Evolutionary conservation across 1,284 basidiomycete species (phyloP).

Genomic region (Ceratobasidium sp.): DNA sequence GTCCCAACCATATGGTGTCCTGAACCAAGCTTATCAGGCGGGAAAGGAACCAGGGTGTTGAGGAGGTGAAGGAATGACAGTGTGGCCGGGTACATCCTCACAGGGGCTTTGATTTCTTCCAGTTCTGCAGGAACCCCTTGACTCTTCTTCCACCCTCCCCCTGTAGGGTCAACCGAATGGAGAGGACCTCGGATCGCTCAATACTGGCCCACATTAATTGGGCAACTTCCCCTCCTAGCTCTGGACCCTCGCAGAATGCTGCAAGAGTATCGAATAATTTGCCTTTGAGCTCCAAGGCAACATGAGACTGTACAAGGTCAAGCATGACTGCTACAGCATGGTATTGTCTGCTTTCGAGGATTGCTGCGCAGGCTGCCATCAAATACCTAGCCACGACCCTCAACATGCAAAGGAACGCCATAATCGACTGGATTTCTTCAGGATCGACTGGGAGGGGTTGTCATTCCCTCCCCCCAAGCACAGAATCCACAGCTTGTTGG

Average conservation of each 20-base stretch:
- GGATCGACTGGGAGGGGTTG: conserved; percentile 62
- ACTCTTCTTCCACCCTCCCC: conserved; percentile 30
- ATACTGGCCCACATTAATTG: conserved; percentile 80
- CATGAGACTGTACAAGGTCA: conserved; percentile 75
- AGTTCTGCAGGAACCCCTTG: conserved; percentile 60
- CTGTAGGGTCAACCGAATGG: conserved; percentile 24
- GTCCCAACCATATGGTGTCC: conserved; percentile 78
- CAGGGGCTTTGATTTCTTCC: conserved; percentile 81
- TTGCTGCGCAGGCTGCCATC: conserved; percentile 74
- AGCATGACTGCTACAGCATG: conserved; percentile 80
- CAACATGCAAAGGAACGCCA: conserved; percentile 81
- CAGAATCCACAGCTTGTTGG: conserved; percentile 7
- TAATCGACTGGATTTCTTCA: conserved; percentile 78
- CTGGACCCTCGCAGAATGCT: conserved; percentile 77
- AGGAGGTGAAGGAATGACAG: conserved; percentile 87
- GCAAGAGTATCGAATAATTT: conserved; percentile 80
- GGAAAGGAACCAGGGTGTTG: conserved; percentile 76
- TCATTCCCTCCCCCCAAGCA: conserved; percentile 47
- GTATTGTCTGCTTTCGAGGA: conserved; percentile 78
- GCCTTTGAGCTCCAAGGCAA: conserved; percentile 91
- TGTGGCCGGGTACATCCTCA: conserved; percentile 82
- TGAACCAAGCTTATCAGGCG: conserved; percentile 75
- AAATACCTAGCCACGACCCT: conserved; percentile 80
- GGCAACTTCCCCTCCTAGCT: conserved; percentile 71
- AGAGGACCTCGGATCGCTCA: conserved; percentile 82